Evolutionary conservation across 1,284 basidiomycete species (phyloP), one percentile per base, ranked within the genome.

Genomic region (Kwoniella shivajii): DNA sequence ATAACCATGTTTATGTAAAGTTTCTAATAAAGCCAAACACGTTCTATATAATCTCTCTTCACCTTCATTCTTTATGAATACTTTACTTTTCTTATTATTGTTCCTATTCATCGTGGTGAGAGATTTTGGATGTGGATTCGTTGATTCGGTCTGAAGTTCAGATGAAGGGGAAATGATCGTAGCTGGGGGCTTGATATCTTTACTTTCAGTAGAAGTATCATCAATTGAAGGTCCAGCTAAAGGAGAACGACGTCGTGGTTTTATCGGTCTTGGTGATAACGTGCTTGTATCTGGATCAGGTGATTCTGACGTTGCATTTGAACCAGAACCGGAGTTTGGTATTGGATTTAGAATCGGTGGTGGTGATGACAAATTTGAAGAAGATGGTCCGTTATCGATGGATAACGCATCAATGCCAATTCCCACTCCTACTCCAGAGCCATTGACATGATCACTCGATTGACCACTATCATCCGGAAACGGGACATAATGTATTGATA

Each of bases 1-100:
- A 85, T 87, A 90, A 10, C 88, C 88, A 69, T 96, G 91, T 43
- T 89, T 85, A 74, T 92, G 88, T 18, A 94, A 74, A 0, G 88
- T 86, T 57, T 92, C 89, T 10, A 97, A 82, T 7, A 98, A 83
- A 0, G 86, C 83, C 4, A 92, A 79, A 34, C 85, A 87, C 0
- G 91, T 96, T 18, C 92, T 84, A 62, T 88, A 88, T 0, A 95
- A 80, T 3, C 91, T 80, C 20, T 70, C 66, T 7, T 65, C 11
- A 14, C 42, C 37, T 34, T 33, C 39, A n/a, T n/a, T n/a, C n/a
- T n/a, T n/a, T n/a, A n/a, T n/a, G n/a, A n/a, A n/a, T n/a, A n/a
- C n/a, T n/a, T n/a, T n/a, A n/a, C n/a, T n/a, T n/a, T n/a, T n/a
- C n/a, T n/a, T n/a, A n/a, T n/a, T n/a, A n/a, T n/a, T n/a, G n/a